These are phyloP conservation scores for Platanthera guangdongensis DNA, from an alignment of 106 monocot species.

Conservation along the genomic window DNA sequence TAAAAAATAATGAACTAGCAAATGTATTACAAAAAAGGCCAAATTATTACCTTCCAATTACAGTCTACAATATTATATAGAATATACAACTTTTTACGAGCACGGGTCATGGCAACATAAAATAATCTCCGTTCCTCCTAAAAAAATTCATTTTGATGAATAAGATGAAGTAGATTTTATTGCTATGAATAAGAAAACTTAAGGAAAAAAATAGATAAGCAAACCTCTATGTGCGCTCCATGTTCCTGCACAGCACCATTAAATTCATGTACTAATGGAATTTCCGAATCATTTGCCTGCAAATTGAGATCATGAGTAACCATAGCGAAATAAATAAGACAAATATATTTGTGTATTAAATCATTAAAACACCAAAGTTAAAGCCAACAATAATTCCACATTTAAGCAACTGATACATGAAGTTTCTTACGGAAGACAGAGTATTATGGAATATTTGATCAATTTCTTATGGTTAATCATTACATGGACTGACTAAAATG, in stretches of 20 bases:
- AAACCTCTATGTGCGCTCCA: constrained; percentile 65
- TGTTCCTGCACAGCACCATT: constrained; percentile 40
- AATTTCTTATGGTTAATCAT: too few species aligned
- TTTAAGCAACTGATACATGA: not conserved
- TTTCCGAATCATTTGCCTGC: constrained; percentile 91
- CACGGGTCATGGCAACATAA: constrained; percentile 93
- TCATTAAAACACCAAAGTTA: not conserved
- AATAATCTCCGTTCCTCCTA: constrained; percentile 90
- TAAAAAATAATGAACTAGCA: not conserved
- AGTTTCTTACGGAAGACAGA: not conserved
- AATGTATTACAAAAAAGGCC: not conserved
- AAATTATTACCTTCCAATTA: constrained; percentile 51
- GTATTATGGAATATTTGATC: too few species aligned
- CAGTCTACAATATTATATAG: constrained; percentile 58
- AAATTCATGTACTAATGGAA: constrained; percentile 76
- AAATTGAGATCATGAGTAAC: not conserved
- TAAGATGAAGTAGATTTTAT: not conserved
- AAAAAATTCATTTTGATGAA: not conserved
- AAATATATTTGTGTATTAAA: not conserved
- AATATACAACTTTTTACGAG: constrained; percentile 71
- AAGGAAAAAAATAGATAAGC: not conserved
- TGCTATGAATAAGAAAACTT: constrained; percentile 4
- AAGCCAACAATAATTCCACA: not conserved
- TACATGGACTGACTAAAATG: too few species aligned
- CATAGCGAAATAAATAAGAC: not conserved